Evolutionary conservation across 106 monocot genomes (phyloP).

Genomic region (Phalaenopsis aphrodite): DNA sequence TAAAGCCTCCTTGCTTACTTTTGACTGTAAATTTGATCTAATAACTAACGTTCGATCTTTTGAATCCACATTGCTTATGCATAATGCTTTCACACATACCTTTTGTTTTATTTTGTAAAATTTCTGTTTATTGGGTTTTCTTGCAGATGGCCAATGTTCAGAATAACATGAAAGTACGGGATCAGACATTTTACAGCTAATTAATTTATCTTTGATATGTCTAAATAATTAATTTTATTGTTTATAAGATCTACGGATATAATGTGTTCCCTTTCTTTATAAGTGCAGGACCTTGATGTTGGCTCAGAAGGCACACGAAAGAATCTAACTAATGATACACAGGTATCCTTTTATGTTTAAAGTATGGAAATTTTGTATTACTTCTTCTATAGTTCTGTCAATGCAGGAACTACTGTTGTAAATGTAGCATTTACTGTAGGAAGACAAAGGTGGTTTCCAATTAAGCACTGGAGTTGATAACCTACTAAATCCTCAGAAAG

Average conservation of each 20-base stretch:
- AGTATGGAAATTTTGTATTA: background rate
- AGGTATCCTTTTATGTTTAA: constrained; percentile 8
- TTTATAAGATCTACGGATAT: background rate
- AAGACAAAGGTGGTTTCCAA: constrained; percentile 7
- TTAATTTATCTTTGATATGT: background rate
- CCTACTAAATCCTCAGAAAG: constrained; percentile 9
- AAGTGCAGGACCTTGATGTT: constrained; percentile 15
- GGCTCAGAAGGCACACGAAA: constrained; percentile 8
- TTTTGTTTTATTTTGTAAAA: background rate
- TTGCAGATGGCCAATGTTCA: background rate
- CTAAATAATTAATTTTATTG: background rate
- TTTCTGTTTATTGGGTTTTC: background rate
- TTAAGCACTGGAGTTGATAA: constrained; percentile 12
- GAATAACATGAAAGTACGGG: background rate
- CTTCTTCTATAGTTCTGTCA: background rate
- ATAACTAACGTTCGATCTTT: background rate
- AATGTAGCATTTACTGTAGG: constrained; percentile 17
- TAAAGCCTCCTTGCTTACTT: background rate
- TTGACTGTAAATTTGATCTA: background rate
- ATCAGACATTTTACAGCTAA: background rate
- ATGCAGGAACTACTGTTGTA: background rate
- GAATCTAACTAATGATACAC: background rate
- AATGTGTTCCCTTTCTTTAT: background rate
- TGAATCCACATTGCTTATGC: background rate
- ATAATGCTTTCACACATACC: background rate